Percentiles rank a stretch among this genome's conserved stretches.
Conservation (phyloP, 139 green algal genomes). For the Eudorina sp. region DNA sequence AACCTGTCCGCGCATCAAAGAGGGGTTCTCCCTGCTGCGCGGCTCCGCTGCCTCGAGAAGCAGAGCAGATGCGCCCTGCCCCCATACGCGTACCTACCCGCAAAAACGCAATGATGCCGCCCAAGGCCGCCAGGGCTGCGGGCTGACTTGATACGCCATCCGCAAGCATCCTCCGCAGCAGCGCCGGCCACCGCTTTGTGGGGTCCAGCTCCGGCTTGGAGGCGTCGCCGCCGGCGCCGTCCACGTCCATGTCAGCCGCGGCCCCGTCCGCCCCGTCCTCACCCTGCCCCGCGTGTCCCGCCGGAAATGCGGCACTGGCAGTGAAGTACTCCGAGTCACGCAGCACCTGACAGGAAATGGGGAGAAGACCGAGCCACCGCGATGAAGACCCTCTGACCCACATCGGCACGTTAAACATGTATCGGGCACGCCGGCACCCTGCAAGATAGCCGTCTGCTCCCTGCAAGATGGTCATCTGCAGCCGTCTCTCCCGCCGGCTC, state of each 20-base stretch:
- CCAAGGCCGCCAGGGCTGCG: constrained; percentile 43
- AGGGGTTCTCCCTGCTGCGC: no score
- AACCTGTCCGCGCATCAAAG: no score
- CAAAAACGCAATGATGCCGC: constrained; percentile 75
- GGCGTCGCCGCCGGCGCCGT: not conserved
- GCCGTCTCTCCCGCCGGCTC: no score
- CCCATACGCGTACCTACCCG: not conserved
- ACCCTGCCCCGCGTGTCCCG: not conserved
- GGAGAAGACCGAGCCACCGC: no score
- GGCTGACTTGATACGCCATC: not conserved
- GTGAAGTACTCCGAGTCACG: constrained; percentile 25
- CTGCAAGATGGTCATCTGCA: no score
- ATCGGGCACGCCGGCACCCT: no score
- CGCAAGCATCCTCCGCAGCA: constrained; percentile 29
- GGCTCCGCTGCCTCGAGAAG: no score
- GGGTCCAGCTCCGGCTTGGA: constrained; percentile 13
- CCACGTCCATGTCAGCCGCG: not conserved
- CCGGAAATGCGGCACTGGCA: not conserved
- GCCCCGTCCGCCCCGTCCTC: not conserved
- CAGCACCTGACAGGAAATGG: constrained; percentile 34
- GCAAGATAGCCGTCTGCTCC: no score
- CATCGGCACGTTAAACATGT: no score
- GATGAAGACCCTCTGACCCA: no score
- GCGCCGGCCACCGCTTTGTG: constrained; percentile 1
- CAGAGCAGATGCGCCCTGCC: no score